These are phyloP conservation scores for Emergomyces africanus DNA, from an alignment of 2,329 filamentous ascomycete genomes.

Conservation along the genomic window DNA sequence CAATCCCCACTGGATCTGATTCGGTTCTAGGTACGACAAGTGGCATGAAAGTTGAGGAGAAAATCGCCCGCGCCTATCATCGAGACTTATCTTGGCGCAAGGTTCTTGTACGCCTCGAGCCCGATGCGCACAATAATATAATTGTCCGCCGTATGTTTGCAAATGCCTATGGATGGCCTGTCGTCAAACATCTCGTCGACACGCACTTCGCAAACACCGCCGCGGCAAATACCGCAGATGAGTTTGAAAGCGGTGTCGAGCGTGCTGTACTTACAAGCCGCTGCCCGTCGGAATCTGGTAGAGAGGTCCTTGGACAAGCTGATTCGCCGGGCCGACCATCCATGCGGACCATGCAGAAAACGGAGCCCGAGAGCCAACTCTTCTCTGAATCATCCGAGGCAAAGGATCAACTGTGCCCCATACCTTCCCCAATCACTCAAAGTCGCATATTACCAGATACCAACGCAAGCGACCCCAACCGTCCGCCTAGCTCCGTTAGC, in stretches of 20 bases:
- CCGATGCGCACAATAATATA: conserved; percentile 97
- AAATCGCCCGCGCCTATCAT: conserved; percentile 93
- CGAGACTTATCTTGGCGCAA: conserved; percentile 88
- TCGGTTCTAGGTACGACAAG: conserved; percentile 11
- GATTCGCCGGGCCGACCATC: conserved; percentile 22
- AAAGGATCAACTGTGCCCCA: not conserved
- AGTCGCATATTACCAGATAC: not conserved
- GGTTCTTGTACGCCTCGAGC: conserved; percentile 86
- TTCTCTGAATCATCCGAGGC: not conserved
- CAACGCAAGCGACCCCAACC: not conserved
- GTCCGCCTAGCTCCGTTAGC: not conserved
- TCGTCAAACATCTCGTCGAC: conserved; percentile 87
- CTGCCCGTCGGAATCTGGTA: conserved; percentile 49
- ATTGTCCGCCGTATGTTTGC: conserved; percentile 93
- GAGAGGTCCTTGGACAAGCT: conserved; percentile 44
- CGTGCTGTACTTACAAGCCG: conserved; percentile 50
- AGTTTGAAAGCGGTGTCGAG: conserved; percentile 54
- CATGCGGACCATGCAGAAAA: not conserved
- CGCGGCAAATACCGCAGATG: conserved; percentile 52
- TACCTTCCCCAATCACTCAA: not conserved
- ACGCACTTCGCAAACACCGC: conserved; percentile 78
- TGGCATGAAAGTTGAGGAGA: conserved; percentile 84
- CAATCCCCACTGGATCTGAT: conserved; percentile 7
- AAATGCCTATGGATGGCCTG: conserved; percentile 96
- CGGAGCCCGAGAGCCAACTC: not conserved